Evolutionary conservation across 1,139 yeast genomes (phyloP), one percentile per base, ranked within the genome.

Genomic region (Hanseniaspora uvarum): DNA sequence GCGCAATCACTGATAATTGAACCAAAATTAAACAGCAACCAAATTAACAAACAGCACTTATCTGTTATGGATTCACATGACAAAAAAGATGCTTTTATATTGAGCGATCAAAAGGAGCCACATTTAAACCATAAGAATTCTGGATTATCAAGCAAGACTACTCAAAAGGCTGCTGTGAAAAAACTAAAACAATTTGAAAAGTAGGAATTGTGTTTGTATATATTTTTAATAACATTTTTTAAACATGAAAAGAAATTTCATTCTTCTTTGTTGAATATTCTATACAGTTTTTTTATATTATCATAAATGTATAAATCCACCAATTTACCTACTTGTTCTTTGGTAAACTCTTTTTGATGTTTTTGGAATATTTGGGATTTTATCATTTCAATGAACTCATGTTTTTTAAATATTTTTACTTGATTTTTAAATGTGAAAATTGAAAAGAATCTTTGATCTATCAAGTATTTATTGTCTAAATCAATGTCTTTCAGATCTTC

Each of bases 1-100:
- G 84, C 83, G 59, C 70, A 81, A 56, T 85, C 95, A 1, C 70
- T 87, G 61, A 72, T 74, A 38, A 71, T 84, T 59, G 96, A 87
- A 67, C 95, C 95, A 23, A 53, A 46, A 45, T 46, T 24, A 0
- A 23, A 26, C n/a, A 33, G 21, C 16, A 31, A 31, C 48, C 43
- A 37, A 41, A 33, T 7, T 24, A 46, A 14, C 26, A 45, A n/a
- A n/a, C 18, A 7, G 8, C 6, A 21, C 12, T 21, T 5, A 3
- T 23, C 43, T 4, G 26, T 16, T n/a, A 4, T 6, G 19, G 38
- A 31, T 14, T 33, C 37, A 4, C 18, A 7, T 5, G 3, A 19
- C n/a, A 31, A 14, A 7, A n/a, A 54, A 23, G 12, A 45, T 45
- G 10, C 37, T 26, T 8, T 24, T 31, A 10, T 37, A 31, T 6